Evolutionary conservation across 2,329 filamentous ascomycete genomes (phyloP), one percentile per base, ranked within the genome.

Genomic region (Botrytis aclada): DNA sequence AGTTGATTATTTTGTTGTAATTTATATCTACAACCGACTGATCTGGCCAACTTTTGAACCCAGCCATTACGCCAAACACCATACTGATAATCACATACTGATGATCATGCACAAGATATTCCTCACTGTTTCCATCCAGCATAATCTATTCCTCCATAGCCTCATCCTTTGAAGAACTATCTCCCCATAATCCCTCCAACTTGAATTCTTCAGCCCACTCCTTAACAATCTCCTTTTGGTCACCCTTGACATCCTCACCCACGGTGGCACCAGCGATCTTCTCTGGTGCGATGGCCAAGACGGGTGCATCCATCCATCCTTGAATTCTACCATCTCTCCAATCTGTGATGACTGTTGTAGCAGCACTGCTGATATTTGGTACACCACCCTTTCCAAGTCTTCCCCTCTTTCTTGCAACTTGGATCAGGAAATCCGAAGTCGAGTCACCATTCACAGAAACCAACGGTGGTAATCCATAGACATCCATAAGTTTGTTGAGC

Each of bases 171-270:
- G 71, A 74, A 63, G 73, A 76, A 29, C 75, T 89, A 80, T 94
- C 90, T 18, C 93, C 94, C 92, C 93, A 98, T 22, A 99, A 84
- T 2, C 94, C 96, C 75, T 98, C 96, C 14, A 99, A 87, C 85
- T 95, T 95, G 84, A 99, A 98, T 83, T 98, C 95, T 79, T 93
- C 90, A 12, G 95, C 93, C 94, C 95, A 97, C 81, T 97, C 91
- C 18, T 92, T 93, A 72, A 98, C 94, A 81, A 98, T 93, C 83
- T 94, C 85, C 85, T 97, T 94, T 82, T 97, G 90, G 77, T 94
- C 89, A 75, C 88, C 85, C 77, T 85, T 81, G 71, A 84, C 82
- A 69, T 84, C 83, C n/a, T 85, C 83, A 74, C 85, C 83, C 69
- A 82, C 82, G 14, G 80, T 82, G 62, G 82, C 82, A 75, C 81